phyloP scores from a whole-genome alignment of 2,329 filamentous ascomycete species.

The Pestalotiopsis sp. region DNA sequence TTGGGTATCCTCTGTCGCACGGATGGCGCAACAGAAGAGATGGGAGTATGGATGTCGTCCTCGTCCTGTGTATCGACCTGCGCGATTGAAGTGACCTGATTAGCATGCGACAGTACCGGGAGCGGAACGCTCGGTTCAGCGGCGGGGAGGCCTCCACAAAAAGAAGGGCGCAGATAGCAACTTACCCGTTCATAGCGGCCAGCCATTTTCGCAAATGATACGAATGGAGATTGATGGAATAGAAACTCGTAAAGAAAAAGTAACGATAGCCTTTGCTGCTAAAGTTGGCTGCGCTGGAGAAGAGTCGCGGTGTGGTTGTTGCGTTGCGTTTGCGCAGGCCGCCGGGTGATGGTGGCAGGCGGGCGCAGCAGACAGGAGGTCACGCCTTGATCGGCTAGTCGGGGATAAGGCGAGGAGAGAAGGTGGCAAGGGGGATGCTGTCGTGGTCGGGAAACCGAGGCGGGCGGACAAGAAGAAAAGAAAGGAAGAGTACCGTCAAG shows the following conservation, averaged over 20 bases:
- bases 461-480: background rate
- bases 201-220: slow-evolving; percentile 42
- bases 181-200: slow-evolving; percentile 60
- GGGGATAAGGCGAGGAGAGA: slow-evolving; percentile 5
- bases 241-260: background rate
- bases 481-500: background rate
- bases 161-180: slow-evolving; percentile 9
- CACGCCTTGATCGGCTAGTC: background rate
- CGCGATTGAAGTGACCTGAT: slow-evolving; percentile 11
- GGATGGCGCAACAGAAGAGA: slow-evolving; percentile 22
- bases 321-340: background rate
- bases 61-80: slow-evolving; percentile 62
- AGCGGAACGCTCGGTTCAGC: background rate
- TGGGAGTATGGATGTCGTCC: slow-evolving; percentile 44
- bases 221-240: background rate
- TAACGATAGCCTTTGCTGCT: background rate
- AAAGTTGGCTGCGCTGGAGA: background rate
- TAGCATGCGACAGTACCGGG: slow-evolving; percentile 15
- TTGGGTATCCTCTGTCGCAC: slow-evolving; percentile 43
- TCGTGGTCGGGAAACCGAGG: background rate
- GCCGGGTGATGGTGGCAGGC: background rate
- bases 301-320: background rate
- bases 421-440: slow-evolving; percentile 1
- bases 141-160: background rate
- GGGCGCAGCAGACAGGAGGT: background rate